Evolutionary conservation across 805 yeast genomes (phyloP), one percentile per base, ranked within the genome.

Genomic region (Suhomyces pyralidae): DNA sequence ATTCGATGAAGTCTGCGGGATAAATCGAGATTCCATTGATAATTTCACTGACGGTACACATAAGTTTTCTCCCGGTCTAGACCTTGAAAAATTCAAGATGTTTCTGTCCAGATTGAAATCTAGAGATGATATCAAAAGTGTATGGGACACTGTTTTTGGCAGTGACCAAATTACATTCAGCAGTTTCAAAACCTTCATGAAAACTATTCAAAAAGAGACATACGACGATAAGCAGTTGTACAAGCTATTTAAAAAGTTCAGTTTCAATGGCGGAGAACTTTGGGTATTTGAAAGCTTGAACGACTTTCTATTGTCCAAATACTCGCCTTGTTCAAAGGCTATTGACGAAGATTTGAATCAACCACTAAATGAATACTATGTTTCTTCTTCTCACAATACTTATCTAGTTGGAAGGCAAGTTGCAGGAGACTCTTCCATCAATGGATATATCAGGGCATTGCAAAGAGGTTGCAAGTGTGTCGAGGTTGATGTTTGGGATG

Each of bases 401-500:
- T 94, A 94, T 62, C 73, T 94, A 3, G 69, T 84, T 25, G 99
- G 99, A 0, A 77, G 94, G 38, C 99, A 94, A 63, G 80, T 89
- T 15, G 96, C 85, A 2, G 96, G 94, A 19, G 84, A 81, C 3
- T 86, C 97, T 0, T 90, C 97, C 0, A 83, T 90, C 1, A 97
- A 93, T 63, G 96, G 96, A 0, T 94, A 94, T 60, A 84, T 90
- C 15, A 81, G 87, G 48, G 94, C 90, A 0, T 71, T 94, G 47
- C 97, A 91, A 65, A 81, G 91, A 51, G 98, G 99, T 1, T 94
- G 98, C 61, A 77, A 97, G 45, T 92, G 97, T 56, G 77, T 94
- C n/a, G 99, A 94, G 63, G 83, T 94, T 40, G 99, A 94, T 67
- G 77, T 94, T 19, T 94, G 99, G 99, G 97, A 93, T 71, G 75